Conservation (phyloP, 2,329 filamentous ascomycete species). For the Pseudocercospora crystallina region DNA sequence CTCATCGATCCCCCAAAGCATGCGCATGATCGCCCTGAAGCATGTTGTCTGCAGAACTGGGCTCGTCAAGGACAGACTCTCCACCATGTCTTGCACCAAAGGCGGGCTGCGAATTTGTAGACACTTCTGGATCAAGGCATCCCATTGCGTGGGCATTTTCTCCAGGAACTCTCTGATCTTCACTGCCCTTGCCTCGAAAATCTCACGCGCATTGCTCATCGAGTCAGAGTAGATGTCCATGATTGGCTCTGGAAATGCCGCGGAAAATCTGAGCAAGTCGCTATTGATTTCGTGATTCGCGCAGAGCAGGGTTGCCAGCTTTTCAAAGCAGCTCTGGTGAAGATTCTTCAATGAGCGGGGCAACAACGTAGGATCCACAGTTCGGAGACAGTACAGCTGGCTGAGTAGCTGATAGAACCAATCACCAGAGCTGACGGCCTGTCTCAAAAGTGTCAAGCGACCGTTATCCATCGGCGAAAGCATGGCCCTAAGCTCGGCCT, state of each 20-base stretch:
- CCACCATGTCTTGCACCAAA: conserved; percentile 56
- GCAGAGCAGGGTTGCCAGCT: conserved; percentile 48
- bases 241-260: conserved; percentile 51
- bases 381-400: conserved; percentile 63
- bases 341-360: conserved; percentile 41
- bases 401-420: conserved; percentile 65
- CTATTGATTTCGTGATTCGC: conserved; percentile 45
- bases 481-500: not conserved
- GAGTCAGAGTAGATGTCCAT: conserved; percentile 38
- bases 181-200: conserved; percentile 34
- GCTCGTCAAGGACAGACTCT: conserved; percentile 52
- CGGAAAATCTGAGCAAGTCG: conserved; percentile 46
- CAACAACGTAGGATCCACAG: conserved; percentile 38
- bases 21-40: conserved; percentile 53
- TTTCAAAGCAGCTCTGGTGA: conserved; percentile 28
- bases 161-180: conserved; percentile 25
- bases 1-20: conserved; percentile 40
- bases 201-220: conserved; percentile 41
- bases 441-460: conserved; percentile 55
- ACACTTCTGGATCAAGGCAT: conserved; percentile 22
- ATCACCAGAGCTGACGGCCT: conserved; percentile 59
- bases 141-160: conserved; percentile 26
- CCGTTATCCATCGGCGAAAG: conserved; percentile 20
- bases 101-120: conserved; percentile 51
- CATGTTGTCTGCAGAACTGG: conserved; percentile 54